Percentiles rank a stretch among this genome's conserved stretches.
Conservation (phyloP, 78 protist species). For the Polysphondylium violaceum region DNA sequence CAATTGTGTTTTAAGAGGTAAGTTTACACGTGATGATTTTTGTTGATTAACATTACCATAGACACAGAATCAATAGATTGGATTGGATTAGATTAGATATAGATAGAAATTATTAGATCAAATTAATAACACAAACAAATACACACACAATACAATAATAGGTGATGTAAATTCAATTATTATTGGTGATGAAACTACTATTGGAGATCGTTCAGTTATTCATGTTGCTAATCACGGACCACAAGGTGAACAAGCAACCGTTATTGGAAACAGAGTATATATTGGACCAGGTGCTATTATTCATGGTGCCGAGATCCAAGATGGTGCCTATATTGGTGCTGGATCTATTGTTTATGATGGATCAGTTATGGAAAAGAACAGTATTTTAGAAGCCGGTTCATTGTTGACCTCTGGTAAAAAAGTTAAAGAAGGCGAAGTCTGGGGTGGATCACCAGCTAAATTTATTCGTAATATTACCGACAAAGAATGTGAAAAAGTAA, state of each 20-base stretch:
- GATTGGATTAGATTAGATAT: too few relatives aligned
- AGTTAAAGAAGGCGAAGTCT: slow-evolving; percentile 31
- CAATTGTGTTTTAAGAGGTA: slow-evolving; percentile 62
- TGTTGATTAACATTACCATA: too few relatives aligned
- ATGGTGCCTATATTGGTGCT: slow-evolving; percentile 56
- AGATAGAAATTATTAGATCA: neutral
- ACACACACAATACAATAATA: neutral
- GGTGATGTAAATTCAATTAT: slow-evolving; percentile 62
- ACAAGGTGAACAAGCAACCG: slow-evolving; percentile 46
- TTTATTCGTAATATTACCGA: slow-evolving; percentile 46
- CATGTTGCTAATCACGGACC: slow-evolving; percentile 41
- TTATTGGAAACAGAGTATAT: slow-evolving; percentile 52
- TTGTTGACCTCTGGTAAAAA: slow-evolving; percentile 60
- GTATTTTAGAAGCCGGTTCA: slow-evolving; percentile 60
- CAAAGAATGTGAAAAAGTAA: slow-evolving; percentile 1
- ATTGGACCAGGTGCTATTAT: slow-evolving; percentile 72
- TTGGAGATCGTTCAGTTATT: slow-evolving; percentile 68
- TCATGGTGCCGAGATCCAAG: slow-evolving; percentile 45
- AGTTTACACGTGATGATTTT: neutral
- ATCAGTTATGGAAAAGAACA: slow-evolving; percentile 34
- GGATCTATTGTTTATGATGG: slow-evolving; percentile 64
- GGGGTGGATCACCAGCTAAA: slow-evolving; percentile 71
- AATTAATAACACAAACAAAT: neutral
- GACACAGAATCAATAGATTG: too few relatives aligned
- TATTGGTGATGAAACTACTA: slow-evolving; percentile 39